Evolutionary conservation across 2,329 filamentous ascomycete species (phyloP), one percentile per base, ranked within the genome.

Genomic region (Phyllosticta paracitricarpa): DNA sequence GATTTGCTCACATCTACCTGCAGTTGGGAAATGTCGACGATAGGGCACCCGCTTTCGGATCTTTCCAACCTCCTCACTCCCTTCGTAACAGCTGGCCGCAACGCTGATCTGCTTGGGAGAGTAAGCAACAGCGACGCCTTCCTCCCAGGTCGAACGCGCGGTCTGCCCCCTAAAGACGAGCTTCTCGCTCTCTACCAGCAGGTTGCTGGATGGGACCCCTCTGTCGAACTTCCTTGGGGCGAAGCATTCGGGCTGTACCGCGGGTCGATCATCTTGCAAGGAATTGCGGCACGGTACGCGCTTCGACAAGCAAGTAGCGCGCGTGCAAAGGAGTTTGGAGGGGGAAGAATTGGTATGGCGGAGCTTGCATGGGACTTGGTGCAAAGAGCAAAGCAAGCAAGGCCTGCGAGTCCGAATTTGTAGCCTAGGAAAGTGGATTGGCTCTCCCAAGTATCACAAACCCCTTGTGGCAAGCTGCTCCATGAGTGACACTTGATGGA

Each of bases 1-100:
- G 8, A 28, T 51, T 51, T 19, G 30, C 22, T 51, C 62, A 60
- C 53, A 8, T 26, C 5, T 64, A 52, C 17, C 6, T 56, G 5
- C 62, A 70, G 68, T 77, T 97, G 93, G 93, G 94, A 97, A 78
- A 96, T 99, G 91, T 91, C 91, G 40, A 97, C 94, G 0, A 87
- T 97, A 60, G 94, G 94, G n/a, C 93, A 99, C 73, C 94, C 94
- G 1, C 82, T 97, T 24, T 93, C 89, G 5, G 94, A 99, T 72
- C 79, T 97, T 51, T 86, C 87, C 73, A 97, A 97, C 75, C 79
- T 97, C 19, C 73, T 86, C 19, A 68, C 68, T 1, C 78, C 79
- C 3, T 80, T 72, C 65, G 68, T 77, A 2, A 77, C 74, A 7
- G 76, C 78, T 1, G 51, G 59, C 51, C 51, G 51, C 4, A 51